A percentile compares a stretch with the other conserved stretches of the same genome.
These are phyloP conservation scores for Vigna unguiculata DNA, from an alignment of 306 rosid species.

Conservation along the genomic window DNA sequence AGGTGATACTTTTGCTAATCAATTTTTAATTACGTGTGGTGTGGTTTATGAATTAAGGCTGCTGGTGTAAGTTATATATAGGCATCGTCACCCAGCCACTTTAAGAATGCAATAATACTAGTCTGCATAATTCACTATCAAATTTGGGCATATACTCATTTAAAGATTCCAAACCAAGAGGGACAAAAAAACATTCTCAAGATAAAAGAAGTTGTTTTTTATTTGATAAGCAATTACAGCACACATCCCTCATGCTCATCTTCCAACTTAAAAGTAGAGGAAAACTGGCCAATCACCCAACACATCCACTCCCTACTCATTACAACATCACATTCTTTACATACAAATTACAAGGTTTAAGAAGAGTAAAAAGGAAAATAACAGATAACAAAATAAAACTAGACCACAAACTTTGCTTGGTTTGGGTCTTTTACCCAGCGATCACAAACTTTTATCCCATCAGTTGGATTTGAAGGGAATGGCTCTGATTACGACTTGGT, in stretches of 20 bases:
- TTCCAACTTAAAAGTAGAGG: constrained; percentile 51
- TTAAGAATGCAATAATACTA: too few species aligned
- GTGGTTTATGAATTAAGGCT: too few species aligned
- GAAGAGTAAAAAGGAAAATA: not conserved
- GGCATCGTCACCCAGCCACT: too few species aligned
- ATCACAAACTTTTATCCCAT: not conserved
- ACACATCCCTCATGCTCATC: constrained; percentile 44
- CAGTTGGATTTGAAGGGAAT: constrained; percentile 55
- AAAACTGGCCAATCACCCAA: constrained; percentile 37
- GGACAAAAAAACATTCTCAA: not conserved
- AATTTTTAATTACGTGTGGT: too few species aligned
- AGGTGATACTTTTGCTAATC: too few species aligned
- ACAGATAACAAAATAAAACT: not conserved
- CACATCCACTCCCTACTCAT: constrained; percentile 34
- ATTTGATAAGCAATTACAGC: constrained; percentile 25
- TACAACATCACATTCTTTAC: constrained; percentile 38
- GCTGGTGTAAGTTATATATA: too few species aligned
- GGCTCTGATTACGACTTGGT: constrained; percentile 60
- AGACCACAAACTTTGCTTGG: constrained; percentile 33
- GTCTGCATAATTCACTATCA: too few species aligned
- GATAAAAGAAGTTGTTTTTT: not conserved
- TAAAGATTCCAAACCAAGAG: not conserved
- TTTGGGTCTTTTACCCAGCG: constrained; percentile 13
- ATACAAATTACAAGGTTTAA: constrained; percentile 32
- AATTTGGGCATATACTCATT: not conserved